Evolutionary conservation across 495 filamentous ascomycete species (phyloP).

Genomic region (Oleoguttula mirabilis): DNA sequence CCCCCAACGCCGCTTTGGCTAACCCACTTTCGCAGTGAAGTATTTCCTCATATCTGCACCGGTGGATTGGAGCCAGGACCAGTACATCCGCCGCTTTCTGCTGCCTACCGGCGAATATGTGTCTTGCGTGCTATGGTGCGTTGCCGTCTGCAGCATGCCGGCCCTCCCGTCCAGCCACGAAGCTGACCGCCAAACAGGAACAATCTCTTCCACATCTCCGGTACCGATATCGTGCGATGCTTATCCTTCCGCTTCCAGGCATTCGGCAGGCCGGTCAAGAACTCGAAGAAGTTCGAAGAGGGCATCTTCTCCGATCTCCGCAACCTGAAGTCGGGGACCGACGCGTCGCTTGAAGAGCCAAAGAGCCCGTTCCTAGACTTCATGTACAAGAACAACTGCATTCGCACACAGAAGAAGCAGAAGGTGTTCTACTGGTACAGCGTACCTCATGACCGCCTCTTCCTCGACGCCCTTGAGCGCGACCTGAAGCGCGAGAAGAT

Average conservation of each 20-base stretch:
- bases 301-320: conserved; percentile 98
- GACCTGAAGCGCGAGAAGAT: conserved; percentile 99
- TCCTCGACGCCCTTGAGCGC: conserved; percentile 91
- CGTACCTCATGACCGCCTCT: conserved; percentile 93
- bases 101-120: conserved; percentile 97
- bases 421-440: conserved; percentile 99
- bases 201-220: conserved; percentile 97
- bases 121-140: conserved; percentile 90
- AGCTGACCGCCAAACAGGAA: conserved; percentile 48
- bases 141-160: conserved; percentile 4
- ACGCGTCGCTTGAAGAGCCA: conserved; percentile 97
- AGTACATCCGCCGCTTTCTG: conserved; percentile 90
- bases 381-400: conserved; percentile 99
- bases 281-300: conserved; percentile 99
- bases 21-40: conserved; percentile 56
- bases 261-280: conserved; percentile 95
- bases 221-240: conserved; percentile 96
- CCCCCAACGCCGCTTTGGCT: not conserved
- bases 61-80: conserved; percentile 93
- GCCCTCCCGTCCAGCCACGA: not conserved
- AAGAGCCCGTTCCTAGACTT: conserved; percentile 98
- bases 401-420: conserved; percentile 98
- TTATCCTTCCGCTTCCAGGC: conserved; percentile 97
- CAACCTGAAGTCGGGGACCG: conserved; percentile 94
- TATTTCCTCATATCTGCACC: conserved; percentile 98